Evolutionary conservation across 2,329 filamentous ascomycete genomes (phyloP).

Genomic region (Metarhizium sp.): DNA sequence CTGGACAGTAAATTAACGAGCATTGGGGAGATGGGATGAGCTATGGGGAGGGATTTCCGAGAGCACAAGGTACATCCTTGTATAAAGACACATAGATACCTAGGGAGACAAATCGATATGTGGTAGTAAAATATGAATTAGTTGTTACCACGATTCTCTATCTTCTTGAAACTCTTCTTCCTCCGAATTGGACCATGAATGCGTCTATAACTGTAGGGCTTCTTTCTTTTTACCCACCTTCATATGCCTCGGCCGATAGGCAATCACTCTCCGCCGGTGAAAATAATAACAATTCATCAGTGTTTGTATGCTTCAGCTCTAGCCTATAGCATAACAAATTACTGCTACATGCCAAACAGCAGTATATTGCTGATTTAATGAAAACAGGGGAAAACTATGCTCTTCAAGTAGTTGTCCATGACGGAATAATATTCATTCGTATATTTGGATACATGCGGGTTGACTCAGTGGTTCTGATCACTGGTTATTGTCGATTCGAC

Average conservation of each 20-base stretch:
- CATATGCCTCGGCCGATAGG: background rate
- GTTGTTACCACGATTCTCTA: background rate
- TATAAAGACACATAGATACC: background rate
- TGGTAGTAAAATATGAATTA: background rate
- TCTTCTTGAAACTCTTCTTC: background rate
- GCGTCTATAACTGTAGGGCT: background rate
- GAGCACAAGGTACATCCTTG: background rate
- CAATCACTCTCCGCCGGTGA: background rate
- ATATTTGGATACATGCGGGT: background rate
- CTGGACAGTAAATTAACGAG: background rate
- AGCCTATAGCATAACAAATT: background rate
- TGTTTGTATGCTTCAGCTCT: background rate
- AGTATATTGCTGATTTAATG: background rate
- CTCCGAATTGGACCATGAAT: background rate
- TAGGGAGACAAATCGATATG: background rate
- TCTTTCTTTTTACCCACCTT: background rate
- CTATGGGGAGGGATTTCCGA: background rate
- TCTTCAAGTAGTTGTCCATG: background rate
- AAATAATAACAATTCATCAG: background rate
- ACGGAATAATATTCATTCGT: background rate
- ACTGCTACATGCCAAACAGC: background rate
- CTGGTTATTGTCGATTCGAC: background rate
- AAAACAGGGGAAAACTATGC: background rate
- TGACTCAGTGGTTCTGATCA: background rate
- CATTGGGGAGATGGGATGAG: background rate